Evolutionary conservation across 2,329 filamentous ascomycete species (phyloP).

Genomic region (Neofusicoccum sp.): DNA sequence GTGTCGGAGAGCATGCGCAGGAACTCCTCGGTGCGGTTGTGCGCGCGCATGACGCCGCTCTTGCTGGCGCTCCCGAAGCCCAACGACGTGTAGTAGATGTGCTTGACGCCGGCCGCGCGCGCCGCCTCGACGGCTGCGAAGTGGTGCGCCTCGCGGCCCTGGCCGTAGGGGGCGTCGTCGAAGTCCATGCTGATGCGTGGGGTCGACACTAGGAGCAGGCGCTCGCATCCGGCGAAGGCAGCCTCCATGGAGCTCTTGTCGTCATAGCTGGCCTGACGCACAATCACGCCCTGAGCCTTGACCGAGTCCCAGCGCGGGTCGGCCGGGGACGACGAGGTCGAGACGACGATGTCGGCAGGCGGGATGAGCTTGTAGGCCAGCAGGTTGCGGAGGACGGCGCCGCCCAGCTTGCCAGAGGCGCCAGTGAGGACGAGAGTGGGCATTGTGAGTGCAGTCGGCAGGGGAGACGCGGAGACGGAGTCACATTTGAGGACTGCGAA

Average conservation of each 20-base stretch:
- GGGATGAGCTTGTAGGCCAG: constrained; percentile 42
- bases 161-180: constrained; percentile 39
- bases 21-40: constrained; percentile 46
- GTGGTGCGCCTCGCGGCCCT: constrained; percentile 46
- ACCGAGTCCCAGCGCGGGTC: constrained; percentile 29
- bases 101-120: constrained; percentile 39
- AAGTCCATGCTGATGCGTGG: constrained; percentile 46
- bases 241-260: constrained; percentile 4
- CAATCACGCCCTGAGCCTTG: constrained; percentile 30
- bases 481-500: too few species aligned
- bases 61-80: constrained; percentile 43
- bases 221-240: constrained; percentile 39
- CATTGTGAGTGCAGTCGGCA: too few species aligned
- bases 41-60: constrained; percentile 46
- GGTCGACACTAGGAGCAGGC: constrained; percentile 47
- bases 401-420: constrained; percentile 47
- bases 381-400: constrained; percentile 43
- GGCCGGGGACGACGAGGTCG: constrained; percentile 25
- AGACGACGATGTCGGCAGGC: constrained; percentile 37
- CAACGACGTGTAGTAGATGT: constrained; percentile 48
- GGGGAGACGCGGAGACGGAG: background rate
- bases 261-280: constrained; percentile 31
- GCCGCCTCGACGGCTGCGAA: constrained; percentile 45
- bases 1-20: constrained; percentile 30
- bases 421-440: constrained; percentile 40